Conservation (phyloP, 306 rosid genomes). For the Sophora flavescens region DNA sequence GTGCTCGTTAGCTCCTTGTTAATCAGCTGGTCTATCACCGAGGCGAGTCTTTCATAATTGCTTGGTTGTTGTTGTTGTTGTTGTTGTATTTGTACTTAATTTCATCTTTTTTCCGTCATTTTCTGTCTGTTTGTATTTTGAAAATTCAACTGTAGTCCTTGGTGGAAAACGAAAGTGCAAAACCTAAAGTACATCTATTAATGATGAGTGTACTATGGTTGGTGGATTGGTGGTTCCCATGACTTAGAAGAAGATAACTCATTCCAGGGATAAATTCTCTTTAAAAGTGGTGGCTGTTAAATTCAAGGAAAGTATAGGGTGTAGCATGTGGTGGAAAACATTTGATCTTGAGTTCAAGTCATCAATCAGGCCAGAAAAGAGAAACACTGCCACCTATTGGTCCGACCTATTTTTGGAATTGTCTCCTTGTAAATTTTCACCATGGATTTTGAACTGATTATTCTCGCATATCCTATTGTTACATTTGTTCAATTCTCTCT, state of each 20-base stretch:
- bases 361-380: neutral
- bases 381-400: neutral
- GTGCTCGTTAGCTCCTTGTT: slow-evolving; percentile 68
- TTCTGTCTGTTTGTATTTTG: neutral
- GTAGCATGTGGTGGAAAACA: neutral
- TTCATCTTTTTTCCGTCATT: neutral
- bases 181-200: neutral
- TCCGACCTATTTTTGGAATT: neutral
- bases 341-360: neutral
- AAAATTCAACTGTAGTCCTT: neutral
- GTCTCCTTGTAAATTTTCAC: neutral
- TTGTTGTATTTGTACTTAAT: neutral
- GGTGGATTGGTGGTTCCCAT: too few species aligned
- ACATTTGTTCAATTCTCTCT: neutral
- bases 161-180: neutral
- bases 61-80: neutral
- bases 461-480: neutral
- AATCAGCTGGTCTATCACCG: slow-evolving; percentile 82
- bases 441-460: neutral
- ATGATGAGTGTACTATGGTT: too few species aligned
- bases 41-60: slow-evolving; percentile 62
- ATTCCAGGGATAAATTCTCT: too few species aligned
- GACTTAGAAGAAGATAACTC: too few species aligned
- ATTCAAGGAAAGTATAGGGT: slow-evolving; percentile 1
- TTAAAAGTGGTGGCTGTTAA: neutral